Evolutionary conservation across 345 rosid species (phyloP).

Genomic region (Adansonia digitata): DNA sequence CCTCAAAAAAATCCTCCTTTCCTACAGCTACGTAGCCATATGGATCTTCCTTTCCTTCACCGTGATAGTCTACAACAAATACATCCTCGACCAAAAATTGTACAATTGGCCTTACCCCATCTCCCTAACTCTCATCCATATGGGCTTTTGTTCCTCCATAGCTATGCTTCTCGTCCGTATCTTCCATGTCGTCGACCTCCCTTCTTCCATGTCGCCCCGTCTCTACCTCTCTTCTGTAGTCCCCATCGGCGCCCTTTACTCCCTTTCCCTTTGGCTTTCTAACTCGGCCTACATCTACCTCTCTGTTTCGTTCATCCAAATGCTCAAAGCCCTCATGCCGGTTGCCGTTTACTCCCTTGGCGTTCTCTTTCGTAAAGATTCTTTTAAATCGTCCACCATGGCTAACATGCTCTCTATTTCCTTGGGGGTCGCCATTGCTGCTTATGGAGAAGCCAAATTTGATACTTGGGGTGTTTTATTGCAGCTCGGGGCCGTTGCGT

Average conservation of each 20-base stretch:
- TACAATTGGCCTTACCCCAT: constrained; percentile 95
- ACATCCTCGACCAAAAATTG: constrained; percentile 90
- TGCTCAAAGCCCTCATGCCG: constrained; percentile 95
- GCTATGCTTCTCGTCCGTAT: constrained; percentile 76
- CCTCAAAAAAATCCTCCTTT: constrained; percentile 71
- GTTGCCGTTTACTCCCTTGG: constrained; percentile 88
- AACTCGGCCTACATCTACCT: constrained; percentile 92
- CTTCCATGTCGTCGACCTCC: constrained; percentile 77
- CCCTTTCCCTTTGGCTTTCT: constrained; percentile 88
- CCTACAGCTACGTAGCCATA: constrained; percentile 83
- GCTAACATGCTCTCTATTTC: constrained; percentile 60
- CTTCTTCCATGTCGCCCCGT: constrained; percentile 60
- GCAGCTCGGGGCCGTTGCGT: constrained; percentile 59
- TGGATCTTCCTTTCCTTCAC: constrained; percentile 99
- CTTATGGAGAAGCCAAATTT: constrained; percentile 62
- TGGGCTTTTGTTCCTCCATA: constrained; percentile 82
- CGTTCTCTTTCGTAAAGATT: constrained; percentile 40
- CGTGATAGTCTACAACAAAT: constrained; percentile 94
- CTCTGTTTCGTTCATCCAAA: constrained; percentile 94
- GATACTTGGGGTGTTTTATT: constrained; percentile 54
- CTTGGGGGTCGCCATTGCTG: constrained; percentile 55
- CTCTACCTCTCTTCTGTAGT: constrained; percentile 77
- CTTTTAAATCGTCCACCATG: constrained; percentile 48
- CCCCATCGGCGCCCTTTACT: constrained; percentile 88
- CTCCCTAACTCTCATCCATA: constrained; percentile 96